Conservation (phyloP, 2,329 filamentous ascomycete species). For the Pseudogymnoascus sp. region DNA sequence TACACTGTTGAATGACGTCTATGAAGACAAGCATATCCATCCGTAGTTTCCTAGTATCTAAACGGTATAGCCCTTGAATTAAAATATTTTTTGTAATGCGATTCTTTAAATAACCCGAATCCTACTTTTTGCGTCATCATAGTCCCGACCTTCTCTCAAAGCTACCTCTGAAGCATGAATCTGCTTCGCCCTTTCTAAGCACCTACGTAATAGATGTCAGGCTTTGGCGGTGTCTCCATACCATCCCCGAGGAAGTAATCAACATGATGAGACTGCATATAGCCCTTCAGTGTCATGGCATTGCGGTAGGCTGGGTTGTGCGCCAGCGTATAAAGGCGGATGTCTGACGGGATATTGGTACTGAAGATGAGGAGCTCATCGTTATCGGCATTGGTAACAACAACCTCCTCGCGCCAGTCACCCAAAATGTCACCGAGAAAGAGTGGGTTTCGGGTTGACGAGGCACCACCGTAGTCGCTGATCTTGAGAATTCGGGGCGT, state of each 20-base stretch:
- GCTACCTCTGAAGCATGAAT: neutral
- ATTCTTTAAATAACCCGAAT: too few relatives aligned
- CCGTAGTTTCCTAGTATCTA: too few relatives aligned
- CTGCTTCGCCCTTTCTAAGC: neutral
- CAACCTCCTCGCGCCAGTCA: slow-evolving; percentile 3
- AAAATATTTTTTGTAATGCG: too few relatives aligned
- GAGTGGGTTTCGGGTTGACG: neutral
- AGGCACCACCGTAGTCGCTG: neutral
- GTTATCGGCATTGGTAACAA: neutral
- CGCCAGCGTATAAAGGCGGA: neutral
- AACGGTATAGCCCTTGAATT: too few relatives aligned
- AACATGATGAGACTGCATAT: neutral
- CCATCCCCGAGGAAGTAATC: neutral
- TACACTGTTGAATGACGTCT: too few relatives aligned
- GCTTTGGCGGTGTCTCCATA: neutral
- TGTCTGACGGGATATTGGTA: neutral
- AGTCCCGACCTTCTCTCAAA: neutral
- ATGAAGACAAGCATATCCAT: too few relatives aligned
- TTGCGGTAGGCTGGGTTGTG: slow-evolving; percentile 6
- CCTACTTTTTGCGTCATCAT: too few relatives aligned
- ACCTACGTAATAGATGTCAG: neutral
- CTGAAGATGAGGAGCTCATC: slow-evolving; percentile 6
- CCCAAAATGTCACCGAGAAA: neutral
- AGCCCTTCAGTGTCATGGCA: slow-evolving; percentile 1
- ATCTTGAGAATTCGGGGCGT: neutral